A percentile compares a stretch with the other conserved stretches of the same genome.
phyloP scores from a whole-genome alignment of 495 filamentous ascomycete species.

The Ascobolus immersus region DNA sequence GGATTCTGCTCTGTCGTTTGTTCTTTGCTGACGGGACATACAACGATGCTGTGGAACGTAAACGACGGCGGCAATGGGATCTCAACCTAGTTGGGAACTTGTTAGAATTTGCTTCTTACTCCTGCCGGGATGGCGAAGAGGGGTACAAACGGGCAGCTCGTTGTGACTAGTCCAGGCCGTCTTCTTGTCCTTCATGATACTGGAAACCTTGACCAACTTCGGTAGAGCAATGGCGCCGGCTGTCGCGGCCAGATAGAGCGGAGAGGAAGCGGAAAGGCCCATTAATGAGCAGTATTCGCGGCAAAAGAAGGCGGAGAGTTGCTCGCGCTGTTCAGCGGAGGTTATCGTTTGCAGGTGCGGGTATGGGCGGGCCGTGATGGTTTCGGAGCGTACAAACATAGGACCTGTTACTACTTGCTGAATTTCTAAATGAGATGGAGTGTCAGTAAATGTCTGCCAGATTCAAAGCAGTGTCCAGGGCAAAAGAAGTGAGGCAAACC shows the following conservation, averaged over 20 bases:
- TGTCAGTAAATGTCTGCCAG: not conserved
- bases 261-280: constrained; percentile 63
- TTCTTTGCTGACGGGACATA: constrained; percentile 89
- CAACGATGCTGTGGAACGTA: constrained; percentile 88
- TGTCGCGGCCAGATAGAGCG: constrained; percentile 72
- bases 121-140: no score
- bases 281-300: constrained; percentile 85
- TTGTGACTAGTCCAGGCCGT: constrained; percentile 84
- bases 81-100: constrained; percentile 35
- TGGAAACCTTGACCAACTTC: constrained; percentile 53
- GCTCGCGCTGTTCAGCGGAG: no score
- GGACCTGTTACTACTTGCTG: constrained; percentile 47
- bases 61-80: constrained; percentile 66
- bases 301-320: constrained; percentile 62
- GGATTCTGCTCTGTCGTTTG: constrained; percentile 84
- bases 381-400: no score
- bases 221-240: constrained; percentile 81
- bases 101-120: constrained; percentile 3
- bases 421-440: constrained; percentile 29
- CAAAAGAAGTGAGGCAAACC: no score
- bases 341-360: no score
- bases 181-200: constrained; percentile 58
- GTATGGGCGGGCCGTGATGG: no score
- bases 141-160: constrained; percentile 46
- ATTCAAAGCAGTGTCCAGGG: no score